Evolutionary conservation across 352 stramenopile species (phyloP), one percentile per base, ranked within the genome.

Genomic region (Globisporangium abappressorium): DNA sequence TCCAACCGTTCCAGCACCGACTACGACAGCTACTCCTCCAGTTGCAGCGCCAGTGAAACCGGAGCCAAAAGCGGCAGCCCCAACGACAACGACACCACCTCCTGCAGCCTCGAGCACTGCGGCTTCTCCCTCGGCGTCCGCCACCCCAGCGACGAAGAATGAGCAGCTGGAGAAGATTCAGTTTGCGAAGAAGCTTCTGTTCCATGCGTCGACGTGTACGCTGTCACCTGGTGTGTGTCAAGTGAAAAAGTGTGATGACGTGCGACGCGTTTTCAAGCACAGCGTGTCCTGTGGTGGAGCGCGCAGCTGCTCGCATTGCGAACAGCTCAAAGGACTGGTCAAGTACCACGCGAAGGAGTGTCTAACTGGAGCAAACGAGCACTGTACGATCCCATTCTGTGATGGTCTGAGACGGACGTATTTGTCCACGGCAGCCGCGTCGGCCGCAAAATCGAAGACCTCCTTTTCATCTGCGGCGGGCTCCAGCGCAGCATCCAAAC

Each of bases 331-430:
- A 68, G 87, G 83, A 9, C 71, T 96, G 5, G 88, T 94, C 9
- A 93, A 96, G 46, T 93, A 94, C 51, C 86, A 96, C 62, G 86
- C 84, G 0, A 91, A 92, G 57, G 88, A 94, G 63, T 96, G 88
- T 30, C 46, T 69, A 2, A 75, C 90, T n/a, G 70, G 77, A 0
- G 67, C 85, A 15, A 80, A 69, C 18, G 85, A 94, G 11, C 85
- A 89, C 53, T 96, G 88, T 53, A 80, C 84, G 30, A 96, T 96
- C 64, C 84, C 88, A 5, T 96, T 96, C 57, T 94, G 88, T 54
- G 86, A 96, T 54, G 80, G 71, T 5, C 78, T 96, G 54, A 76
- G 88, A 6, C 82, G 77, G 9, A 77, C 77, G 12, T 90, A 91
- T 61, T 71, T 75, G n/a, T 73, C 81, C n/a, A 76, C 77, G 8